Conservation (phyloP, 2,329 filamentous ascomycete species). For the Verticillium dahliae region DNA sequence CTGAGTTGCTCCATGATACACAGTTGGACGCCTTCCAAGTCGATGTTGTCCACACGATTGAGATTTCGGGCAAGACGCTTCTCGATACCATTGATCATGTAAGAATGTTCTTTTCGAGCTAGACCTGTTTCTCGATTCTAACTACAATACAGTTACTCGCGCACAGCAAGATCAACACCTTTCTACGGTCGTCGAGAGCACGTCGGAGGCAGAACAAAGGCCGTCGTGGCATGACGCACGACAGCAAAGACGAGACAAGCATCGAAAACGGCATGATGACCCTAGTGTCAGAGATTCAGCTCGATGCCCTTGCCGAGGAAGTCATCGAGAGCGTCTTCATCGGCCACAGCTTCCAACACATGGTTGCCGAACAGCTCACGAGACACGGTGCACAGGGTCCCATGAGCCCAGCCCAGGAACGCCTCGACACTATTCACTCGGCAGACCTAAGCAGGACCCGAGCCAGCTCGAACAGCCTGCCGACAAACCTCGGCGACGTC, state of each 20-base stretch:
- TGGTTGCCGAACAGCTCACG: slow-evolving; percentile 20
- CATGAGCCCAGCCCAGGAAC: slow-evolving; percentile 9
- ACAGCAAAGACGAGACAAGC: slow-evolving; percentile 5
- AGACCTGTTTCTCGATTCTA: background rate
- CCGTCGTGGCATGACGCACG: slow-evolving; percentile 2
- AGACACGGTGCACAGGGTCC: slow-evolving; percentile 18
- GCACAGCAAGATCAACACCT: slow-evolving; percentile 44
- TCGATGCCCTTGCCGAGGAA: slow-evolving; percentile 27
- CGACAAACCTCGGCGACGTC: slow-evolving; percentile 13
- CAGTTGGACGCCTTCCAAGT: slow-evolving; percentile 31
- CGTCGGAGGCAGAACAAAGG: slow-evolving; percentile 13
- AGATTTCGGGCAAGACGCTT: slow-evolving; percentile 39
- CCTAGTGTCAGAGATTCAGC: slow-evolving; percentile 23
- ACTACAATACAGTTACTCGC: slow-evolving; percentile 26
- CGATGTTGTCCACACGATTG: slow-evolving; percentile 38
- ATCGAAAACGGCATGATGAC: slow-evolving; percentile 18
- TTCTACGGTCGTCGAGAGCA: slow-evolving; percentile 9
- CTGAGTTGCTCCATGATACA: slow-evolving; percentile 42
- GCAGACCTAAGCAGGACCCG: slow-evolving; percentile 4
- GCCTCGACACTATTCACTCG: slow-evolving; percentile 10
- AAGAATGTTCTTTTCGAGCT: background rate
- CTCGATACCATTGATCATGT: slow-evolving; percentile 43
- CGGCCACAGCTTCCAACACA: slow-evolving; percentile 27
- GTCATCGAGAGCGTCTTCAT: slow-evolving; percentile 32
- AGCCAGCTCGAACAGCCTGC: slow-evolving; percentile 6